phyloP scores from a whole-genome alignment of 2,329 filamentous ascomycete genomes.

The Xylaria polymorpha region DNA sequence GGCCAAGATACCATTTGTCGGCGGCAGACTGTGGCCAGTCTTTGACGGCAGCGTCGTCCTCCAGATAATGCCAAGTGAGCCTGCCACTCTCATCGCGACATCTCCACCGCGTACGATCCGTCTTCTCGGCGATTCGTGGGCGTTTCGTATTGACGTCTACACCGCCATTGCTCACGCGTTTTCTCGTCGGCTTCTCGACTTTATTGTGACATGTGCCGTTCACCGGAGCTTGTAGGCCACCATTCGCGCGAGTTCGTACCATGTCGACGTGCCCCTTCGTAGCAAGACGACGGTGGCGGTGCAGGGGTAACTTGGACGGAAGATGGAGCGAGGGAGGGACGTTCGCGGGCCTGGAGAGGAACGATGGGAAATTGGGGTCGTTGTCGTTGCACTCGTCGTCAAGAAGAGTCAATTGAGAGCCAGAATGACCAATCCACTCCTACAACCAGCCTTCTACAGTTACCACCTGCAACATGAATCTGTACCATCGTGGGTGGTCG shows the following conservation, averaged over 20 bases:
- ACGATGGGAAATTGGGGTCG: neutral
- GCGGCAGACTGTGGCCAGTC: constrained; percentile 87
- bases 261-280: constrained; percentile 18
- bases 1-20: constrained; percentile 89
- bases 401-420: constrained; percentile 9
- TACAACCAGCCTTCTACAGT: neutral
- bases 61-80: constrained; percentile 94
- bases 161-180: constrained; percentile 57
- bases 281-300: neutral
- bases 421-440: constrained; percentile 1
- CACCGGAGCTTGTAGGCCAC: constrained; percentile 37
- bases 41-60: constrained; percentile 74
- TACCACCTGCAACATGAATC: constrained; percentile 5
- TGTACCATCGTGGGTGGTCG: neutral
- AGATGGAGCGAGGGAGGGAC: neutral
- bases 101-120: constrained; percentile 86
- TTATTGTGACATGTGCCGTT: constrained; percentile 38
- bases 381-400: neutral
- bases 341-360: neutral
- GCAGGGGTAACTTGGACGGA: neutral
- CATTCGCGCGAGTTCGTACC: constrained; percentile 37
- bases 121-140: constrained; percentile 66
- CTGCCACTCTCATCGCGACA: constrained; percentile 83
- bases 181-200: constrained; percentile 48
- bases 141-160: constrained; percentile 54